These are phyloP conservation scores for Huntiella abstrusa DNA, from an alignment of 2,329 filamentous ascomycete species.

Conservation along the genomic window DNA sequence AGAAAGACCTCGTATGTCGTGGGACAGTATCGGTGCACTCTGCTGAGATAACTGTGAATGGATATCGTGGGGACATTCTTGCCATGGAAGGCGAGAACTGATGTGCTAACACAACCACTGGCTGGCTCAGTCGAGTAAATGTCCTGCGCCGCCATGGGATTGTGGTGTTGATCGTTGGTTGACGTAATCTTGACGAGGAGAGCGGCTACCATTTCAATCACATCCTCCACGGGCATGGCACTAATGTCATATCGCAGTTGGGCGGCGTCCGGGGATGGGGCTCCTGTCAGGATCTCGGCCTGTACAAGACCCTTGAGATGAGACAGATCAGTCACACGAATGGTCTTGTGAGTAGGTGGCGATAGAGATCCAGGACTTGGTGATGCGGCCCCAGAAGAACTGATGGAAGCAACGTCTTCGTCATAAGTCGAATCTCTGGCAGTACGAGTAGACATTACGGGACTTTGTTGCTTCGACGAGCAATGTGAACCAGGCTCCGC, in stretches of 20 bases:
- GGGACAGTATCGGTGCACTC: slow-evolving; percentile 97
- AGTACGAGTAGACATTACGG: background rate
- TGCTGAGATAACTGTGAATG: slow-evolving; percentile 82
- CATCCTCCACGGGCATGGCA: slow-evolving; percentile 87
- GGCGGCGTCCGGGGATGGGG: background rate
- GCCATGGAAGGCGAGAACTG: slow-evolving; percentile 85
- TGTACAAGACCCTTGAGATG: slow-evolving; percentile 81
- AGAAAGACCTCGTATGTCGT: slow-evolving; percentile 97
- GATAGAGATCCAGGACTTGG: background rate
- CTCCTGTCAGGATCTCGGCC: slow-evolving; percentile 49
- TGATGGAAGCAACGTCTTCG: background rate
- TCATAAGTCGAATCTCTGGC: too few relatives aligned
- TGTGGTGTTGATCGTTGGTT: slow-evolving; percentile 87
- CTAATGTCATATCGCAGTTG: slow-evolving; percentile 78
- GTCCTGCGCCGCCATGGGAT: slow-evolving; percentile 38
- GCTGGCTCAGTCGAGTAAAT: background rate
- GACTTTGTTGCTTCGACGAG: background rate
- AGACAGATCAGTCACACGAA: slow-evolving; percentile 60
- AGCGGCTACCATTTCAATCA: slow-evolving; percentile 98
- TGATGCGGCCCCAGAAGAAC: background rate
- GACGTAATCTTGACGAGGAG: slow-evolving; percentile 92
- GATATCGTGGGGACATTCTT: slow-evolving; percentile 97
- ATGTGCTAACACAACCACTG: slow-evolving; percentile 25
- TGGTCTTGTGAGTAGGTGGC: background rate
- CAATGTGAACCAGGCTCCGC: too few relatives aligned